These are phyloP conservation scores for Trichoderma oligosporum DNA, from an alignment of 2,329 filamentous ascomycete species.

Conservation along the genomic window DNA sequence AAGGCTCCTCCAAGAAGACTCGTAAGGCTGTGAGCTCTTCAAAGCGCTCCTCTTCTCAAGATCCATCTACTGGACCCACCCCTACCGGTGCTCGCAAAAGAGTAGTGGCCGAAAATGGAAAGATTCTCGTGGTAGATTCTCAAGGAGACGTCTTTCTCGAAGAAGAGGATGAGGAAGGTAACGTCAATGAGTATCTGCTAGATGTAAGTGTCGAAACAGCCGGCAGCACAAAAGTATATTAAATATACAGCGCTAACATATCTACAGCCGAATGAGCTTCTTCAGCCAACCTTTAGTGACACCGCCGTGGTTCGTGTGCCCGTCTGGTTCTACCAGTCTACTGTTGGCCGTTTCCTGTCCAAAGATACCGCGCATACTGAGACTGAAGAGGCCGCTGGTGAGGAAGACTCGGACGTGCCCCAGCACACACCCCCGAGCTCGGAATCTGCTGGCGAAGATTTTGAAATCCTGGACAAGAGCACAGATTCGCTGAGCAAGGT, in stretches of 20 bases:
- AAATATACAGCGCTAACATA: constrained; percentile 15
- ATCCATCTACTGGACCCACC: constrained; percentile 52
- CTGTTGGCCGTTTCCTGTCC: constrained; percentile 49
- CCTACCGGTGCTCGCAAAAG: constrained; percentile 78
- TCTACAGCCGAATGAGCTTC: constrained; percentile 70
- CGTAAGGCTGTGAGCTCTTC: constrained; percentile 33
- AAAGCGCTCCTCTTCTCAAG: constrained; percentile 27
- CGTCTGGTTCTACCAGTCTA: constrained; percentile 62
- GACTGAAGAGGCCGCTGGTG: constrained; percentile 40
- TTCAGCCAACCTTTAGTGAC: constrained; percentile 70
- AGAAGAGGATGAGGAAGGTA: constrained; percentile 82
- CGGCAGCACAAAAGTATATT: too few species aligned
- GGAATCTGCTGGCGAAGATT: constrained; percentile 57
- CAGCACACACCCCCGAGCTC: constrained; percentile 53
- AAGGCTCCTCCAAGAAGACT: constrained; percentile 49
- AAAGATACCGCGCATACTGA: constrained; percentile 35
- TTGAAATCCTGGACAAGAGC: constrained; percentile 61
- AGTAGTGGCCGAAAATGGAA: constrained; percentile 91
- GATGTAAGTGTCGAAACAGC: constrained; percentile 61
- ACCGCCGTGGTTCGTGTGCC: constrained; percentile 81
- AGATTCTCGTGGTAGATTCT: constrained; percentile 88
- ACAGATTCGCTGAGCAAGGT: constrained; percentile 51
- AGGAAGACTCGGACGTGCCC: constrained; percentile 45
- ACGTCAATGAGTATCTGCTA: constrained; percentile 76
- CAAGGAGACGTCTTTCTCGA: constrained; percentile 93